A percentile compares a stretch with the other conserved stretches of the same genome.
These are phyloP conservation scores for Botryotinia narcissicola DNA, from an alignment of 2,329 filamentous ascomycete species.

Conservation along the genomic window DNA sequence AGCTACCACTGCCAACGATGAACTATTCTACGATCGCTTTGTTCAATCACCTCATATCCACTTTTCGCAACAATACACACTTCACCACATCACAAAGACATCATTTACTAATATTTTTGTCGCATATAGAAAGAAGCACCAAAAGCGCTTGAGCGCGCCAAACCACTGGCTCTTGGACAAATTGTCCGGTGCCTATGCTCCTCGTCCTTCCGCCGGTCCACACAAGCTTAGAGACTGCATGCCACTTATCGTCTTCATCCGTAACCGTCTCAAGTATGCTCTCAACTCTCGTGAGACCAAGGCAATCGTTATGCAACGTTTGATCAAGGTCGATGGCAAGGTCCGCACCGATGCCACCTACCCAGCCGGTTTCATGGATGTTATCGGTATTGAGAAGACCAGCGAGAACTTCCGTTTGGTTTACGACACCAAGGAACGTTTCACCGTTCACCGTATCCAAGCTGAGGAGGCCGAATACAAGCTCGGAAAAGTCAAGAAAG, in stretches of 20 bases:
- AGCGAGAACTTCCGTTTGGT: slow-evolving; percentile 99
- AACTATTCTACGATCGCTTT: background rate
- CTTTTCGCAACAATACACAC: background rate
- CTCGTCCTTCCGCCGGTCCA: slow-evolving; percentile 75
- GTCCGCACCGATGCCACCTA: slow-evolving; percentile 98
- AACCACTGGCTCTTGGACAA: slow-evolving; percentile 99
- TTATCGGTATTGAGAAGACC: slow-evolving; percentile 99
- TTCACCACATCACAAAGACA: background rate
- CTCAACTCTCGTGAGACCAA: slow-evolving; percentile 98
- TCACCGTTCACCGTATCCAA: slow-evolving; percentile 99
- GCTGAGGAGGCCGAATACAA: slow-evolving; percentile 99
- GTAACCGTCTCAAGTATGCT: slow-evolving; percentile 97
- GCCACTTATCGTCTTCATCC: slow-evolving; percentile 97
- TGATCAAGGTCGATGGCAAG: slow-evolving; percentile 99
- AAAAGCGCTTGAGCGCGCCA: slow-evolving; percentile 98
- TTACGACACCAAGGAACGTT: slow-evolving; percentile 99
- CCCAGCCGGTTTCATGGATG: slow-evolving; percentile 99
- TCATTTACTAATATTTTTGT: slow-evolving; percentile 19
- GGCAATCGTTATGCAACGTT: slow-evolving; percentile 98
- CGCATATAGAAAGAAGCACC: slow-evolving; percentile 85
- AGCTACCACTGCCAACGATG: background rate
- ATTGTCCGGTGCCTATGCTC: slow-evolving; percentile 85
- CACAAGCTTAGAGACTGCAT: slow-evolving; percentile 99
- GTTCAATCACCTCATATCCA: background rate
- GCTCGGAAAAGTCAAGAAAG: slow-evolving; percentile 99